These are phyloP conservation scores for Tuber microsphaerosporum DNA, from an alignment of 495 filamentous ascomycete genomes.

Conservation along the genomic window DNA sequence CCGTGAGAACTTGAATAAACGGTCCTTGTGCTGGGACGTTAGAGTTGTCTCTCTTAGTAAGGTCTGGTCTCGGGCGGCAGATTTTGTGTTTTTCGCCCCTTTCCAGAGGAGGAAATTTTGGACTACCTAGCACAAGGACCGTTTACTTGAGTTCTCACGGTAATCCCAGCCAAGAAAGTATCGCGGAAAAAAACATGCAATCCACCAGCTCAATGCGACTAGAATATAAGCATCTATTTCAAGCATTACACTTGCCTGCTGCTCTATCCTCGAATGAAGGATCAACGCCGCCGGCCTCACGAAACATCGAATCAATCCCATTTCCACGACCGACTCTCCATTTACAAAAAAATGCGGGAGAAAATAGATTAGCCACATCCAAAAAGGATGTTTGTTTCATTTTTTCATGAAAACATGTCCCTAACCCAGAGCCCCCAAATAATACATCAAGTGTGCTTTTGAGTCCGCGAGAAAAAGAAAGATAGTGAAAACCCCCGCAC, in stretches of 20 bases:
- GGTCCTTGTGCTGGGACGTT: too few relatives aligned
- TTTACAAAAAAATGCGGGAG: background rate
- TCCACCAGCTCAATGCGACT: background rate
- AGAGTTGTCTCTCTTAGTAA: too few relatives aligned
- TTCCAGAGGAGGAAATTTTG: too few relatives aligned
- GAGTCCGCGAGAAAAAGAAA: conserved; percentile 22
- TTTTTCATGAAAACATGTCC: conserved; percentile 1
- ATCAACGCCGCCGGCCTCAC: background rate
- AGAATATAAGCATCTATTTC: background rate
- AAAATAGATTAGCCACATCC: background rate
- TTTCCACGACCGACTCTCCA: background rate
- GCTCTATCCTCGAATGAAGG: background rate
- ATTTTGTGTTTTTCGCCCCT: too few relatives aligned
- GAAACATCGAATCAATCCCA: background rate
- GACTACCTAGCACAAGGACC: too few relatives aligned
- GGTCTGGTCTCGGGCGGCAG: too few relatives aligned
- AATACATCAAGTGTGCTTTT: conserved; percentile 29
- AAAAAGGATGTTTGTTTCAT: background rate
- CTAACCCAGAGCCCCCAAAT: conserved; percentile 16
- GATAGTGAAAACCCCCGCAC: conserved; percentile 19
- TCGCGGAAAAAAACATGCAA: background rate
- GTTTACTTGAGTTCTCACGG: too few relatives aligned
- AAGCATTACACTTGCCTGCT: background rate
- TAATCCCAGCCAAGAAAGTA: background rate
- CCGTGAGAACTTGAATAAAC: too few relatives aligned